A percentile compares a stretch with the other conserved stretches of the same genome.
These are phyloP conservation scores for Acrocalymma vagum DNA, from an alignment of 2,329 filamentous ascomycete genomes.

Conservation along the genomic window DNA sequence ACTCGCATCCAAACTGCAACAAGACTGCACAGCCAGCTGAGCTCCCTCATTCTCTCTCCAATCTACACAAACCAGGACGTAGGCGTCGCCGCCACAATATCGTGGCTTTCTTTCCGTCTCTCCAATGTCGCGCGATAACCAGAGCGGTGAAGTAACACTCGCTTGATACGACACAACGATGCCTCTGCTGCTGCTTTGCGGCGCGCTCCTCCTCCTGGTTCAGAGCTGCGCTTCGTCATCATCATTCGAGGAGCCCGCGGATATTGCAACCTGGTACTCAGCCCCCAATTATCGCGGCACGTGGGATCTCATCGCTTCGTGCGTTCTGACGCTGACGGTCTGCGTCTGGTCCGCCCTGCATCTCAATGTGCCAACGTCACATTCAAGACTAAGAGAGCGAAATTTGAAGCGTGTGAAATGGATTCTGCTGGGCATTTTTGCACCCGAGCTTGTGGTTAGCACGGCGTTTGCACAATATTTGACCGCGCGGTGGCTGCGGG, in stretches of 20 bases:
- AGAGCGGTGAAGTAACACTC: too few relatives aligned
- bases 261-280: slow-evolving; percentile 29
- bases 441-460: slow-evolving; percentile 34
- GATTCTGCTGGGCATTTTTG: slow-evolving; percentile 31
- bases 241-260: slow-evolving; percentile 10
- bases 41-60: too few relatives aligned
- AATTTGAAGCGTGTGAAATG: slow-evolving; percentile 23
- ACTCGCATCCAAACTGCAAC: too few relatives aligned
- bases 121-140: too few relatives aligned
- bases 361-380: slow-evolving; percentile 27
- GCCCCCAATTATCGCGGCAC: slow-evolving; percentile 27
- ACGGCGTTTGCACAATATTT: slow-evolving; percentile 32
- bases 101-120: too few relatives aligned
- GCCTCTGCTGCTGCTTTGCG: slow-evolving; percentile 12
- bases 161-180: too few relatives aligned
- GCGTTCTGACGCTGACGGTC: slow-evolving; percentile 27
- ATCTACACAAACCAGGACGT: too few relatives aligned
- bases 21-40: too few relatives aligned
- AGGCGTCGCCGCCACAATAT: too few relatives aligned
- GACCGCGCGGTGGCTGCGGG: slow-evolving; percentile 25
- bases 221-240: slow-evolving; percentile 9
- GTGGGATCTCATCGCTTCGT: slow-evolving; percentile 27
- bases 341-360: slow-evolving; percentile 35
- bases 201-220: slow-evolving; percentile 11
- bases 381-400: slow-evolving; percentile 21